Base-by-base conservation (phyloP, 257 asterid genomes). In the Fraxinus anomala region DNA sequence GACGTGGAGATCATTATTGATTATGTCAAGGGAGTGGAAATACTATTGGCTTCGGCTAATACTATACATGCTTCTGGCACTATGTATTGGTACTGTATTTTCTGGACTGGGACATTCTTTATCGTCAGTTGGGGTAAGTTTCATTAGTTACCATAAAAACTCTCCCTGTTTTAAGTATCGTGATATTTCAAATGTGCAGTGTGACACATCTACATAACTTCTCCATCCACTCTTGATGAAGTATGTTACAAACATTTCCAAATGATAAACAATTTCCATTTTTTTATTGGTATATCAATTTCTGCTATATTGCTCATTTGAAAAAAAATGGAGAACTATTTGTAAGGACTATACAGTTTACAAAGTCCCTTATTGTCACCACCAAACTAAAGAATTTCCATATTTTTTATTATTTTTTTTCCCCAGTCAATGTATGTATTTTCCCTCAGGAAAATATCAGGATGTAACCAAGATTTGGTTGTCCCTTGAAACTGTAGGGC, bases 1-100 rank as follows among this genome's bases (percentile, higher is more conserved):
- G 86, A 96, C 98, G 16, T 96, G 99, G 99, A 89, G 99, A 86
- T 96, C 99, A 23, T 80, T 96, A 83, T 78, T 93, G 87, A 92
- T 93, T 65, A 96, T 96, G 99, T 96, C 97, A n/a, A 92, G 99
- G 84, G 99, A 96, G 88, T 96, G 97, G 98, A 93, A 96, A 73
- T 96, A 91, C 81, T 96, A 96, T 79, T 96, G 99, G 99, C 97
- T 96, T 77, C 96, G 99, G 82, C 85, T 96, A 81, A 85, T 93
- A 76, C 87, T 96, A 23, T 88, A 88, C 85, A 89, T 89, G 90
- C 89, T 96, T 86, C 85, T 96, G 79, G 84, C 97, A 2, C 87
- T 92, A 73, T 90, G 96, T 80, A 83, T 96, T 42, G 96, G 97
- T 68, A 92, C 98, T 7, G 87, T 88, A 13, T 96, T 96, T 83